Evolutionary conservation across 208 protist species (phyloP).

Genomic region (Zelonia costaricensis): DNA sequence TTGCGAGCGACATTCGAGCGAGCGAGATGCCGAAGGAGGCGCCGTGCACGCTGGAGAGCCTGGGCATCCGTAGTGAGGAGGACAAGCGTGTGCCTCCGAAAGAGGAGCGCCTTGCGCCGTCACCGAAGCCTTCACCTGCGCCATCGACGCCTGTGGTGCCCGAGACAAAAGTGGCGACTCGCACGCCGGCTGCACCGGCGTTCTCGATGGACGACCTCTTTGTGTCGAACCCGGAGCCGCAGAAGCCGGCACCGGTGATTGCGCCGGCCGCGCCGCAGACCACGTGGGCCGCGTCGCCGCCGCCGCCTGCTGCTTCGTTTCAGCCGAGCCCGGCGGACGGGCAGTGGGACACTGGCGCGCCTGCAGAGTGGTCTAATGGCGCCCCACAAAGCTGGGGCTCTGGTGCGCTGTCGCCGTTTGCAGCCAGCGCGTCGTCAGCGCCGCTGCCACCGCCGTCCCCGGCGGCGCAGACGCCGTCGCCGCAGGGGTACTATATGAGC

Average conservation of each 20-base stretch:
- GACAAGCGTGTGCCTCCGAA: constrained; percentile 3
- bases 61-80: constrained; percentile 41
- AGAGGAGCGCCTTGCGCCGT: constrained; percentile 12
- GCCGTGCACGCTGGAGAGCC: constrained; percentile 48
- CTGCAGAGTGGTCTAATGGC: constrained; percentile 22
- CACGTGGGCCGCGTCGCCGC: too few relatives aligned
- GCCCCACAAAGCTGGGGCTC: constrained; percentile 21
- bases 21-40: constrained; percentile 29
- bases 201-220: constrained; percentile 58
- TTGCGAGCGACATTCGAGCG: constrained; percentile 47
- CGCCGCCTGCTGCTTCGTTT: not conserved
- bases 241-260: not conserved
- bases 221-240: not conserved
- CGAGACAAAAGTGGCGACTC: not conserved
- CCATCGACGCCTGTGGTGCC: not conserved
- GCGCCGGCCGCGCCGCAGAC: not conserved
- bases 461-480: too few relatives aligned
- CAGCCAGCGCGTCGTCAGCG: not conserved
- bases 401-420: not conserved
- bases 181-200: not conserved
- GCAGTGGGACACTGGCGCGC: constrained; percentile 19
- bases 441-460: too few relatives aligned
- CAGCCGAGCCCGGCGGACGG: not conserved
- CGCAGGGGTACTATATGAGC: too few relatives aligned
- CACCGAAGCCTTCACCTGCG: not conserved